Conservation (phyloP, 139 green algal genomes). For the Marvania coccoides region DNA sequence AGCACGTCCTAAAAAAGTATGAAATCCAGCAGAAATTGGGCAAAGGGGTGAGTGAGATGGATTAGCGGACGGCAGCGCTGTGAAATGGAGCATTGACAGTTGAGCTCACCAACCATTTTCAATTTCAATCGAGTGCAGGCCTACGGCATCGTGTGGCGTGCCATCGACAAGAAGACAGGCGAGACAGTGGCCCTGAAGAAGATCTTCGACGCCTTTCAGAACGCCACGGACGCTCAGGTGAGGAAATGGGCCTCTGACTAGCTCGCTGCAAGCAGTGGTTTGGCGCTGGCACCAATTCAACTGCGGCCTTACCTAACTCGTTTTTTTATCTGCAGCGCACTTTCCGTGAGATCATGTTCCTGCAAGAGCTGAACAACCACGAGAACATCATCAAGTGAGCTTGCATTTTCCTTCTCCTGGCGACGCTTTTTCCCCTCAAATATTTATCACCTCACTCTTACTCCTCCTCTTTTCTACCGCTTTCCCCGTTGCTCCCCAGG, state of each 20-base stretch:
- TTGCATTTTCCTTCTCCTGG: not conserved
- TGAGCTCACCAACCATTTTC: not conserved
- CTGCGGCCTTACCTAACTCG: not conserved
- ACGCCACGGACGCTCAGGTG: conserved; percentile 93
- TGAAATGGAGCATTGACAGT: not conserved
- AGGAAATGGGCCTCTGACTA: not conserved
- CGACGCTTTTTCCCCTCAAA: too few relatives aligned
- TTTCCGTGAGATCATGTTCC: conserved; percentile 97
- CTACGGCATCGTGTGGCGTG: conserved; percentile 97
- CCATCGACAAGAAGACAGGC: conserved; percentile 79
- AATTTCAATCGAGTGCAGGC: conserved; percentile 56
- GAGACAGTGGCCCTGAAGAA: conserved; percentile 92
- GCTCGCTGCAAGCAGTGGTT: too few relatives aligned
- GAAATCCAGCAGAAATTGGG: conserved; percentile 89
- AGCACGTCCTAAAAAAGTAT: conserved; percentile 89
- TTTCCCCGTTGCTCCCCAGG: conserved; percentile 36
- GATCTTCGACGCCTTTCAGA: conserved; percentile 98
- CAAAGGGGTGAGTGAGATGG: conserved; percentile 62
- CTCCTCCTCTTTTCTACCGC: not conserved
- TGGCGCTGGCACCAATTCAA: too few relatives aligned
- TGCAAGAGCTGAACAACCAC: conserved; percentile 90
- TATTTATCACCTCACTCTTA: too few relatives aligned
- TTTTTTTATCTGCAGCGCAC: conserved; percentile 64
- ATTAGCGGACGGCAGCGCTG: not conserved
- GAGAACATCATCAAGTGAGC: conserved; percentile 88